Base-by-base conservation (phyloP, 768 basidiomycete species). In the Brasilioporus rufonigricans region DNA sequence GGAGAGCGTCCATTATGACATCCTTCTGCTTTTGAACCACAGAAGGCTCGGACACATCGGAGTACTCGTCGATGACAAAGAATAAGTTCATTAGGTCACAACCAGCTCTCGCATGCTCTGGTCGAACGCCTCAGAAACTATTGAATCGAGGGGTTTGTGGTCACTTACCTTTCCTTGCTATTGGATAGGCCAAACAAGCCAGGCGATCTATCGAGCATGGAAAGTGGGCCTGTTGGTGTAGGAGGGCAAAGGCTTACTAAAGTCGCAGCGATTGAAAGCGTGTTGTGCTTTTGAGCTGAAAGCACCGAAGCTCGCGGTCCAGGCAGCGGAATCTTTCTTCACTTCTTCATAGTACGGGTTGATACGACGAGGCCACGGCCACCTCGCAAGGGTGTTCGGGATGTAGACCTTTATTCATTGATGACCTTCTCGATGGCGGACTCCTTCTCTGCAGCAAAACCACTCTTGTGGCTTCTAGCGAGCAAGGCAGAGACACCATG, bases 31-130 rank as follows among this genome's bases (percentile, higher is more conserved):
- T 44, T 8, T 63, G 67, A 11, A 71, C 77, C 5, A 57, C 70
- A 0, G 63, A 44, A 0, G 60, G 68, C 36, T 69, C 58, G 1
- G 70, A 68, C 11, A 73, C 66, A 61, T 84, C 82, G 14, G 79
- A 75, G 58, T 77, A 74, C 56, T 80, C 77, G 57, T 83, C 82
- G 59, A 77, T 71, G 35, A 82, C 58, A 56, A 79, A 81, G 59
- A 79, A 75, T 8, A 80, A 55, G 36, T 77, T 75, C 77, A 83
- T 80, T 32, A 81, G 61, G 54, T 82, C 80, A 48, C 80, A 81
- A 4, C 68, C 73, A 12, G 72, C 67, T 8, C 76, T 69, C 44
- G 65, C 43, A 8, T 62, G 57, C 5, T 62, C 61, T 62, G 2
- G 18, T 50, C 2, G 12, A 29, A 26, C 1, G 2, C 10, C 1